Percentiles rank a stretch among this genome's conserved stretches.
Evolutionary conservation across 176 grass and related monocot genomes (phyloP).

Genomic region (Triticum dicoccoides): DNA sequence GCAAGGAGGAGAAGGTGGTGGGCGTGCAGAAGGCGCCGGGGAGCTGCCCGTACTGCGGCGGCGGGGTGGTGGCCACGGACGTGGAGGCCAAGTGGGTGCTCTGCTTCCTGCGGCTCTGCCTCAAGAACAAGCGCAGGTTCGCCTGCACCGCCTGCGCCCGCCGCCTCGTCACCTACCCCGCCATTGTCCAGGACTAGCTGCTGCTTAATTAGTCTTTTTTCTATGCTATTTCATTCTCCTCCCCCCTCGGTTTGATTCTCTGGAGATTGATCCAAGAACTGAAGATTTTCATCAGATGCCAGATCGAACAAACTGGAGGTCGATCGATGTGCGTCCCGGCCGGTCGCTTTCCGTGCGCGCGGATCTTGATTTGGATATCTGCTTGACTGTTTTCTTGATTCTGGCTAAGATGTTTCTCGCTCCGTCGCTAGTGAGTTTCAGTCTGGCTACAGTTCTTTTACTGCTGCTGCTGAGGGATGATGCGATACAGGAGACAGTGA

Average conservation of each 20-base stretch:
- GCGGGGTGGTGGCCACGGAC: constrained; percentile 56
- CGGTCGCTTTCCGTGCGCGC: too few species aligned
- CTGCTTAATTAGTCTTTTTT: too few species aligned
- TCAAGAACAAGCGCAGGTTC: constrained; percentile 60
- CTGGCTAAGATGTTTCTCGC: too few species aligned
- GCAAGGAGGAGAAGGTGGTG: constrained; percentile 58
- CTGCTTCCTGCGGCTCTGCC: constrained; percentile 65
- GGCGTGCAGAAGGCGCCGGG: constrained; percentile 66
- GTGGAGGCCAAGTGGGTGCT: constrained; percentile 64
- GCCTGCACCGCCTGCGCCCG: constrained; percentile 55
- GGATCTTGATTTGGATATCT: too few species aligned
- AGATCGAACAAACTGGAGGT: too few species aligned
- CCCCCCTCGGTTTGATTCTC: too few species aligned
- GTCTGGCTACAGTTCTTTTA: not conserved
- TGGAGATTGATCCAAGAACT: too few species aligned
- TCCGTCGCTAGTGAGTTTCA: not conserved
- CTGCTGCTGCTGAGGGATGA: not conserved
- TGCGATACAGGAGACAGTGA: not conserved
- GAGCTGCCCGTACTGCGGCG: constrained; percentile 84
- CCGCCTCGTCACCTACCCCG: constrained; percentile 62
- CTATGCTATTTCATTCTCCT: too few species aligned
- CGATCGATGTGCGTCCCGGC: too few species aligned
- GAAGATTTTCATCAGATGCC: too few species aligned
- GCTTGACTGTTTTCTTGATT: not conserved
- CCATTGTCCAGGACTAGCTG: constrained; percentile 43